Base-by-base conservation (phyloP, 805 yeast genomes). In the Ogataea kodamae region DNA sequence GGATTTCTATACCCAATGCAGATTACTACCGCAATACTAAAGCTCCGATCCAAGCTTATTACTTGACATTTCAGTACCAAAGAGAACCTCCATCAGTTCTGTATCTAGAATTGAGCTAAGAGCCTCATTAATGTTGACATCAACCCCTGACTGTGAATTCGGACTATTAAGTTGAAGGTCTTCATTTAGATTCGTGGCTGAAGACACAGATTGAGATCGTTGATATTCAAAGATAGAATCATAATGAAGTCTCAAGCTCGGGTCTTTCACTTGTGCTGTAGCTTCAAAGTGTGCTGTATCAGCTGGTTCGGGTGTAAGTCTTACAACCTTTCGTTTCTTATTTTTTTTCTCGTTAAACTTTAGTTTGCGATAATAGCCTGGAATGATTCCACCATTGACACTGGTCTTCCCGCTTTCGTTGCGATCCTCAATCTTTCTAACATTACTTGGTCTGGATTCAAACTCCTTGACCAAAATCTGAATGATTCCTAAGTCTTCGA, bases 401-500 rank as follows among this genome's bases (percentile, higher is more conserved):
- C 61, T 56, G 0, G 62, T 57, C 20, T 49, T 47, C 8, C 59
- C 57, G 29, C 55, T 48, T 30, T 55, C 59, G 22, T 42, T 45
- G 28, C 40, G 46, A 28, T 46, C 54, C 28, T 55, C 61, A 27
- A 54, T 56, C 18, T 50, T 50, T 27, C 48, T 46, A 9, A 50
- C 62, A 37, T 45, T 55, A 28, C 61, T 55, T 15, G 54, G 44
- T 6, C 49, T 40, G 5, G 61, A 60, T 32, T 42, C 33, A 28
- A 39, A 59, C n/a, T 54, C 55, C 16, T 40, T 45, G 11, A 55
- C 59, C 10, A 60, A 35, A 3, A 53, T 34, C 18, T 52, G 49
- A 31, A 57, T 54, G 14, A 67, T 55, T 21, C 71, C 71, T 9
- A 68, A 45, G 46, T 68, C 73, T 28, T 61, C 62, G 19, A 62